A percentile compares a stretch with the other conserved stretches of the same genome.
Conservation (phyloP, 331 rosid species). For the Acacia pycnantha region DNA sequence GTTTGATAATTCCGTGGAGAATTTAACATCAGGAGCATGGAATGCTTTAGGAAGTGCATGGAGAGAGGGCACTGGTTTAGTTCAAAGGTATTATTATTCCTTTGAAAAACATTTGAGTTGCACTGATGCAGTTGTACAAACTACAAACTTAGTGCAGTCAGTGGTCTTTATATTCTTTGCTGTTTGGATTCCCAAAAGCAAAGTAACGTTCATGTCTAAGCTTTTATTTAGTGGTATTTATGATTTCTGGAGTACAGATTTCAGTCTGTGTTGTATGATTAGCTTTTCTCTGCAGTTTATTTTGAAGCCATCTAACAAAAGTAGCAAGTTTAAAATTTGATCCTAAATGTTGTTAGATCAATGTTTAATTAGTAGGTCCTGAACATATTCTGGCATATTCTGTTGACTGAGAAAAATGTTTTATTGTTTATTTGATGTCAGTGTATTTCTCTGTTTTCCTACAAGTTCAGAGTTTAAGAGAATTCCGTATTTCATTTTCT, state of each 20-base stretch:
- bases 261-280: conserved; percentile 1
- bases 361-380: not conserved
- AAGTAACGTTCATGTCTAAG: not conserved
- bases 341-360: not conserved
- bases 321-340: not conserved
- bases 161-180: conserved; percentile 10
- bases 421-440: not conserved
- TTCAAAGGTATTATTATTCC: conserved; percentile 59
- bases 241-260: not conserved
- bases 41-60: conserved; percentile 84
- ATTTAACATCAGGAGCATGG: conserved; percentile 97
- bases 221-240: not conserved
- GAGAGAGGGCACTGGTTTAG: conserved; percentile 74
- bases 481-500: conserved; percentile 2
- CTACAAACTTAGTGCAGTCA: conserved; percentile 1
- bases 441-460: conserved; percentile 9
- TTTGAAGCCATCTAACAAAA: not conserved
- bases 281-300: not conserved
- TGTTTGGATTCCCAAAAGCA: not conserved
- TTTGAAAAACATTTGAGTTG: not conserved
- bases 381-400: not conserved
- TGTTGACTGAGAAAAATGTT: conserved; percentile 2
- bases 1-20: conserved; percentile 89
- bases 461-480: conserved; percentile 9
- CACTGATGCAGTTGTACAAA: not conserved